Percentiles rank a stretch among this genome's conserved stretches.
Conservation (phyloP, 345 rosid genomes). For the Hevea brasiliensis region DNA sequence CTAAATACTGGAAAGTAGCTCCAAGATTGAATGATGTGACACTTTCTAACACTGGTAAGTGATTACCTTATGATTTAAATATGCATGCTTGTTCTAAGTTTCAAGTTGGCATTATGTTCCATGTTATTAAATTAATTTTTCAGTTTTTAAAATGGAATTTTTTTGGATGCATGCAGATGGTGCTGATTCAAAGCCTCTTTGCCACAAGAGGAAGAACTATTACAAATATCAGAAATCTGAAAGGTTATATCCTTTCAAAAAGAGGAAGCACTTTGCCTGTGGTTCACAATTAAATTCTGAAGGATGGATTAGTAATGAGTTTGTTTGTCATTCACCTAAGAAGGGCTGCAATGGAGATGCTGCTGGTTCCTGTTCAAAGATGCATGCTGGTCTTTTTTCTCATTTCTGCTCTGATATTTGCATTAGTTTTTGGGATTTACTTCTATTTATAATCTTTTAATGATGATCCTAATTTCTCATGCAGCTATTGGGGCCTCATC, state of each 20-base stretch:
- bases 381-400: constrained; percentile 44
- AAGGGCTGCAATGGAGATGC: constrained; percentile 43
- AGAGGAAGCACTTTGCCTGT: constrained; percentile 64
- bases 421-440: not conserved
- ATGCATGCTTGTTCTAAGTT: not conserved
- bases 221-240: constrained; percentile 62
- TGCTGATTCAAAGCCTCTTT: constrained; percentile 51
- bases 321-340: constrained; percentile 39
- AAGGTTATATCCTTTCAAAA: constrained; percentile 80
- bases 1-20: constrained; percentile 66
- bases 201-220: constrained; percentile 52
- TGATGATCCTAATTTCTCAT: constrained; percentile 17
- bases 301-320: constrained; percentile 46
- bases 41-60: constrained; percentile 52
- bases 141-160: not conserved
- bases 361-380: constrained; percentile 37
- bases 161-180: constrained; percentile 49
- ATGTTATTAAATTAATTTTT: not conserved
- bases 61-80: constrained; percentile 1
- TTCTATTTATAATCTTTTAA: constrained; percentile 6
- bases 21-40: constrained; percentile 54
- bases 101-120: constrained; percentile 2
- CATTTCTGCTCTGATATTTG: not conserved
- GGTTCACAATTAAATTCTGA: constrained; percentile 56
- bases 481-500: constrained; percentile 47